These are phyloP conservation scores for Spongospora subterranea DNA, from an alignment of 208 protist genomes.

Conservation along the genomic window DNA sequence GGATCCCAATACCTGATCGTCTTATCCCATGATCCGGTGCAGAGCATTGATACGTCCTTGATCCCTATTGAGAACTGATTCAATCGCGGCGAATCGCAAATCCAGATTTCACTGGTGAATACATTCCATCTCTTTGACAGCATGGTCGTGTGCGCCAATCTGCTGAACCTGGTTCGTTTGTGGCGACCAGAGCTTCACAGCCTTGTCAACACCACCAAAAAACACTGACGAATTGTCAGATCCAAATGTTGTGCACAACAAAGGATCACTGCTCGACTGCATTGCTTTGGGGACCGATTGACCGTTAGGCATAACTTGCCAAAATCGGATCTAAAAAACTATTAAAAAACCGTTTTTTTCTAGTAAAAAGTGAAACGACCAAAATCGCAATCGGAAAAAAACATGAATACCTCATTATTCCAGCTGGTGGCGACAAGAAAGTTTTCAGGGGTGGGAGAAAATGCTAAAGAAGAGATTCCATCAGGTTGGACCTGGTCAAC, in stretches of 20 bases:
- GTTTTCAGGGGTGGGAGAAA: slow-evolving; percentile 19
- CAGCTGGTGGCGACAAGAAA: slow-evolving; percentile 47
- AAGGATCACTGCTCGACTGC: neutral
- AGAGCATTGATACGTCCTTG: slow-evolving; percentile 1
- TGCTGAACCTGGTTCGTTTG: slow-evolving; percentile 26
- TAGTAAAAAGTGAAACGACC: too few species aligned
- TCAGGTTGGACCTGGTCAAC: slow-evolving; percentile 51
- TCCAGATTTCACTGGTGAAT: neutral
- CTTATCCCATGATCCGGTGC: slow-evolving; percentile 42
- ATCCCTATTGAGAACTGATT: neutral
- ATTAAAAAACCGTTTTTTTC: too few species aligned
- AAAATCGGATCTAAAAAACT: neutral
- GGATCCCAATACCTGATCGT: slow-evolving; percentile 4
- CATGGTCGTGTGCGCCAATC: neutral
- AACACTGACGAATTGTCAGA: slow-evolving; percentile 38
- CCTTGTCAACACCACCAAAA: slow-evolving; percentile 34
- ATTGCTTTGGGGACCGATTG: slow-evolving; percentile 13
- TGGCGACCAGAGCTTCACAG: slow-evolving; percentile 15
- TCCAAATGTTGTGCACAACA: slow-evolving; percentile 10
- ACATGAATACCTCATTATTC: slow-evolving; percentile 19
- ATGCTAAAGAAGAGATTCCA: slow-evolving; percentile 8
- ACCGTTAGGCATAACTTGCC: slow-evolving; percentile 48
- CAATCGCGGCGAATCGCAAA: neutral
- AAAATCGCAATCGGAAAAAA: too few species aligned
- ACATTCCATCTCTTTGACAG: slow-evolving; percentile 54